Evolutionary conservation across 441 rosid genomes (phyloP).

Genomic region (Erodium moschatum): DNA sequence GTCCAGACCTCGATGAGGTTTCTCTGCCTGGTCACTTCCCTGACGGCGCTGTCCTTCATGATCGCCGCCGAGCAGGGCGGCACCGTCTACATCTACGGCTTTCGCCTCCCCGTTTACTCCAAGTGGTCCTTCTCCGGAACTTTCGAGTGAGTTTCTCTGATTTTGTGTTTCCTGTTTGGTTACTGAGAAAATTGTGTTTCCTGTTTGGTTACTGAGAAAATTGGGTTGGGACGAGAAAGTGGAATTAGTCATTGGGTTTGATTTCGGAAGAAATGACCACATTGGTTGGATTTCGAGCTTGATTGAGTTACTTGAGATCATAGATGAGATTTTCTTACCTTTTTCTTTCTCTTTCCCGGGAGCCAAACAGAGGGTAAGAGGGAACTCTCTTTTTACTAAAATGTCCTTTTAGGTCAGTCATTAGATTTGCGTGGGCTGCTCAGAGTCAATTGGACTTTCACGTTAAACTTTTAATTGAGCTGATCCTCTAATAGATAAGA

Average conservation of each 20-base stretch:
- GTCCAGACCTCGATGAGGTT: conserved; percentile 40
- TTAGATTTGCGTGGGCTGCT: too few species aligned
- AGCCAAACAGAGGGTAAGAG: too few species aligned
- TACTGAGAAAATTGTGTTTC: conserved; percentile 19
- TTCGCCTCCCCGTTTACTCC: conserved; percentile 47
- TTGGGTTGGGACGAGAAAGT: conserved; percentile 9
- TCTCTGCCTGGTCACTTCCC: conserved; percentile 43
- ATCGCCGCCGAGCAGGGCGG: conserved; percentile 48
- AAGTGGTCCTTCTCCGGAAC: conserved; percentile 70
- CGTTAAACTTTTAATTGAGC: too few species aligned
- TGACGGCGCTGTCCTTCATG: conserved; percentile 53
- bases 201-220: conserved; percentile 23
- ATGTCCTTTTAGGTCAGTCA: too few species aligned
- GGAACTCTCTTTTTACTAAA: too few species aligned
- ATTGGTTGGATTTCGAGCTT: too few species aligned
- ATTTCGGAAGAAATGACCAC: not conserved
- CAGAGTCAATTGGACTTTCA: too few species aligned
- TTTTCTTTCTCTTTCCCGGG: too few species aligned
- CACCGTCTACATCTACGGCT: conserved; percentile 52
- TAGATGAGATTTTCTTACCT: too few species aligned
- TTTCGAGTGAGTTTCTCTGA: conserved; percentile 46
- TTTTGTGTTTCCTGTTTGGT: conserved; percentile 16
- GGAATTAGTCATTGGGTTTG: not conserved
- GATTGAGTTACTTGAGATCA: too few species aligned
- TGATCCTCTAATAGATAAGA: too few species aligned